These are phyloP conservation scores for Ochetophila trinervis DNA, from an alignment of 306 rosid genomes.

Conservation along the genomic window DNA sequence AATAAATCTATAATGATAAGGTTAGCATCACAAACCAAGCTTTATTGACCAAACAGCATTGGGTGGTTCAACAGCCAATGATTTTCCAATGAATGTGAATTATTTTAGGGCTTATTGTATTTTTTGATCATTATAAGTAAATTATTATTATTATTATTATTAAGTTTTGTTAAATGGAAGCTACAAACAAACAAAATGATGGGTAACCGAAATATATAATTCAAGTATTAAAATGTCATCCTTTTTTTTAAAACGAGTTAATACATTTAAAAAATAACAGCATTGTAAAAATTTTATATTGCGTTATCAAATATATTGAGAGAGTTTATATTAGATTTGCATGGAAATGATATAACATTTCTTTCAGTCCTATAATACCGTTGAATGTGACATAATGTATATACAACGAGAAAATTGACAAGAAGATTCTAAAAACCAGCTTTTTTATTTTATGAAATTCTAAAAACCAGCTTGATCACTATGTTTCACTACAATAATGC, in stretches of 20 bases:
- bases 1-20: background rate
- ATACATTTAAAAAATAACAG: too few relatives aligned
- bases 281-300: background rate
- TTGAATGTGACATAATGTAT: slow-evolving; percentile 28
- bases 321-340: background rate
- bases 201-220: too few relatives aligned
- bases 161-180: too few relatives aligned
- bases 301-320: background rate
- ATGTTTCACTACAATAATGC: slow-evolving; percentile 36
- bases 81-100: slow-evolving; percentile 22
- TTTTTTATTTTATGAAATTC: too few relatives aligned
- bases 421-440: slow-evolving; percentile 24
- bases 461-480: slow-evolving; percentile 16
- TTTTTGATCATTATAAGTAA: too few relatives aligned
- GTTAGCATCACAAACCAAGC: slow-evolving; percentile 24
- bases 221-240: too few relatives aligned
- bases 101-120: background rate
- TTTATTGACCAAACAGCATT: slow-evolving; percentile 25
- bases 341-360: slow-evolving; percentile 1
- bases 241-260: too few relatives aligned
- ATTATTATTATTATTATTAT: background rate
- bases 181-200: too few relatives aligned
- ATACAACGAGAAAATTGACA: slow-evolving; percentile 21
- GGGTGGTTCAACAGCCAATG: slow-evolving; percentile 29
- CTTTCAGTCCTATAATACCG: background rate